Evolutionary conservation across 1,284 basidiomycete genomes (phyloP).

Genomic region (Leucoagaricus sp.): DNA sequence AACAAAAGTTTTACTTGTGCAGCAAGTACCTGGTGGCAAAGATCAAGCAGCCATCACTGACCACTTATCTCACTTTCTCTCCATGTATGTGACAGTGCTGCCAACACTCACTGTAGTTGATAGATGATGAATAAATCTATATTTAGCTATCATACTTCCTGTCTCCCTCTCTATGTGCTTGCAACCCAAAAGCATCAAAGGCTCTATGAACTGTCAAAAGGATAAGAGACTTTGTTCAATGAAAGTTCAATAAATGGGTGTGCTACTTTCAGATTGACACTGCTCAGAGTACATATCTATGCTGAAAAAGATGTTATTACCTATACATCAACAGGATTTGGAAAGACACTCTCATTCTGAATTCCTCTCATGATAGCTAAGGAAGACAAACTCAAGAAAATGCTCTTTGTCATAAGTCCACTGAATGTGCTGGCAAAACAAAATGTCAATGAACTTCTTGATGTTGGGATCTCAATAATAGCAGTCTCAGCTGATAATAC

Average conservation of each 20-base stretch:
- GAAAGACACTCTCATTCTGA: slow-evolving; percentile 8
- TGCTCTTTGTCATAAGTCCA: not conserved
- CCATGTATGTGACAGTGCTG: too few species aligned
- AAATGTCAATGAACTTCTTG: not conserved
- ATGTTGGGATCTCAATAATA: not conserved
- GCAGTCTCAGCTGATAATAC: not conserved
- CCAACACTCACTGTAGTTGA: too few species aligned
- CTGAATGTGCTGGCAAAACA: not conserved
- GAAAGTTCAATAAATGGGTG: not conserved
- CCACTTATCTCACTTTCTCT: too few species aligned
- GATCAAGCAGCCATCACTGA: too few species aligned
- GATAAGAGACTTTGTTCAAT: not conserved
- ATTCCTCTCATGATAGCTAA: not conserved
- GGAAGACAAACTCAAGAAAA: not conserved
- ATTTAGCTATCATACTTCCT: too few species aligned
- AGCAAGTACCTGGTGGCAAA: too few species aligned
- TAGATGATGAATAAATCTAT: too few species aligned
- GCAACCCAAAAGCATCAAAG: too few species aligned
- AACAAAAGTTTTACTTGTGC: too few species aligned
- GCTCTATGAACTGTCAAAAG: too few species aligned
- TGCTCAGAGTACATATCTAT: not conserved
- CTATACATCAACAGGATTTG: not conserved
- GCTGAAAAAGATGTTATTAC: not conserved
- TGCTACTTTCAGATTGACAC: not conserved
- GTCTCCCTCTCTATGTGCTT: too few species aligned